Percentiles rank a stretch among this genome's conserved stretches.
Evolutionary conservation across 1,284 basidiomycete genomes (phyloP).

Genomic region (Meira miltonrushii): DNA sequence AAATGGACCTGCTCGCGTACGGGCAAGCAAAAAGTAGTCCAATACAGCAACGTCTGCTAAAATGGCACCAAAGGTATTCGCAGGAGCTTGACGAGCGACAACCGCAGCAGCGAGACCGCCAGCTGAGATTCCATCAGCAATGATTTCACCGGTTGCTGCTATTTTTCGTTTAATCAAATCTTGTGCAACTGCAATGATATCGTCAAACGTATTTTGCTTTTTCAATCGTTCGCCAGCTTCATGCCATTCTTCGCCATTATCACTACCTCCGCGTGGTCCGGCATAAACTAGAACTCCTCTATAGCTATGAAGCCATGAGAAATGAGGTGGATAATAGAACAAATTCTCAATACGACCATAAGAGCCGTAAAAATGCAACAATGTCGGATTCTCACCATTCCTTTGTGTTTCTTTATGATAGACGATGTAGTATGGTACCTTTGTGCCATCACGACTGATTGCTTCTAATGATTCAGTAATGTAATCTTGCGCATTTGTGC

Average conservation of each 20-base stretch:
- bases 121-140: too few relatives aligned
- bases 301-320: conserved; percentile 72
- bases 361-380: conserved; percentile 66
- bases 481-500: conserved; percentile 68
- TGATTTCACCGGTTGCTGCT: conserved; percentile 67
- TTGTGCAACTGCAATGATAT: conserved; percentile 60
- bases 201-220: conserved; percentile 68
- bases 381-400: conserved; percentile 71
- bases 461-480: conserved; percentile 62
- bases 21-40: conserved; percentile 59
- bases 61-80: conserved; percentile 64
- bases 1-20: conserved; percentile 60
- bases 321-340: conserved; percentile 66
- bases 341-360: conserved; percentile 65
- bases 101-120: conserved; percentile 72
- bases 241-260: conserved; percentile 60
- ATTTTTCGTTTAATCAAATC: conserved; percentile 69
- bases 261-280: conserved; percentile 65
- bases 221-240: conserved; percentile 40
- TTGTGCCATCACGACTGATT: conserved; percentile 70
- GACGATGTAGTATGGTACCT: conserved; percentile 73
- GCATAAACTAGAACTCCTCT: conserved; percentile 67
- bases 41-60: conserved; percentile 63
- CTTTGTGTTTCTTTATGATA: conserved; percentile 66
- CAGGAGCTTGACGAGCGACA: conserved; percentile 71